Evolutionary conservation across 2,329 filamentous ascomycete species (phyloP).

Genomic region (Acarospora socialis): DNA sequence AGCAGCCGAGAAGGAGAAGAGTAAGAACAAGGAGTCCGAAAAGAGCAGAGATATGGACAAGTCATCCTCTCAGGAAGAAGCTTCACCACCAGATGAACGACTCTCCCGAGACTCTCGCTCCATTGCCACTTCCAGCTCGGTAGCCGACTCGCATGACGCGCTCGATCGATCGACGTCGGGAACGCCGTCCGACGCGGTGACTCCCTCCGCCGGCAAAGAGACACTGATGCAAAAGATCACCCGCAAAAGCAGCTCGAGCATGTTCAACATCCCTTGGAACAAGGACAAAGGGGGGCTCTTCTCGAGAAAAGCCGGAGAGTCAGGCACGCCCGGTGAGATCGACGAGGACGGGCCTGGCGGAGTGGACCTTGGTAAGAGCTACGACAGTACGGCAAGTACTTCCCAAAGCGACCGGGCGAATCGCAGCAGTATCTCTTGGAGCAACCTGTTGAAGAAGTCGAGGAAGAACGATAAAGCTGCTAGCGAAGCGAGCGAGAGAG

Average conservation of each 20-base stretch:
- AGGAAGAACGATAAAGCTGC: conserved; percentile 26
- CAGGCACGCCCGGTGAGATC: conserved; percentile 26
- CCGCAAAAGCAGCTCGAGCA: conserved; percentile 36
- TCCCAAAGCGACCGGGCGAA: conserved; percentile 29
- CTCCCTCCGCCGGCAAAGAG: conserved; percentile 25
- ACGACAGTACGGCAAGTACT: conserved; percentile 27
- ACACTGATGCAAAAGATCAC: conserved; percentile 39
- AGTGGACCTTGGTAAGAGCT: conserved; percentile 27
- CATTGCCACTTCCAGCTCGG: conserved; percentile 26
- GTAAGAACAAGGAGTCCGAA: conserved; percentile 31
- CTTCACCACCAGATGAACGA: conserved; percentile 31
- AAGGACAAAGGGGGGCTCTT: conserved; percentile 35
- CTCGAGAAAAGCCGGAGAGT: conserved; percentile 30
- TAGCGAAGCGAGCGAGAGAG: conserved; percentile 13
- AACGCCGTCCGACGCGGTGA: conserved; percentile 26
- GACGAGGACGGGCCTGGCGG: conserved; percentile 27
- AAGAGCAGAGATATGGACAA: conserved; percentile 24
- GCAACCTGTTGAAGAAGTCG: conserved; percentile 33
- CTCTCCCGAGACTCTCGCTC: conserved; percentile 31
- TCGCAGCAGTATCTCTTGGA: conserved; percentile 28
- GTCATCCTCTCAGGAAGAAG: conserved; percentile 23
- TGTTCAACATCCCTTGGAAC: conserved; percentile 35
- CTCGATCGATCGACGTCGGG: conserved; percentile 32
- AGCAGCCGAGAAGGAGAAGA: conserved; percentile 27
- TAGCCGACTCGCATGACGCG: conserved; percentile 33